phyloP scores from a whole-genome alignment of 768 basidiomycete species.

The Termitomyces sp. region DNA sequence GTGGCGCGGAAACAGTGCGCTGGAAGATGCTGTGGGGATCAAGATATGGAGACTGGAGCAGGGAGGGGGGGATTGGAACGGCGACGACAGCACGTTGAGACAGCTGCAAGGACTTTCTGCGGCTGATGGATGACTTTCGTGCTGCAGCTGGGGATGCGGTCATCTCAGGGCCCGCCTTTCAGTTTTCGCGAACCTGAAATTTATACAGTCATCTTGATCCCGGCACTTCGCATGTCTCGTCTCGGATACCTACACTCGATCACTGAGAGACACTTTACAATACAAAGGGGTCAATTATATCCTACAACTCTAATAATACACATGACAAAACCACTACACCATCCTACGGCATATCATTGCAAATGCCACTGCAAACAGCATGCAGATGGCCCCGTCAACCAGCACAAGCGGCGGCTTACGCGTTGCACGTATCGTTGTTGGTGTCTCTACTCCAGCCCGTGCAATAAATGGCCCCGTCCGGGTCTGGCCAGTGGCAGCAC shows the following conservation, averaged over 20 bases:
- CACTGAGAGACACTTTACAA: constrained; percentile 1
- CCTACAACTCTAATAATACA: constrained; percentile 7
- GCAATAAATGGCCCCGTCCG: constrained; percentile 8
- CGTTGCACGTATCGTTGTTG: constrained; percentile 8
- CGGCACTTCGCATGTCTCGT: constrained; percentile 12
- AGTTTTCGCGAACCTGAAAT: background rate
- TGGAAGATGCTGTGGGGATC: constrained; percentile 45
- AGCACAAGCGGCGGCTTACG: constrained; percentile 49
- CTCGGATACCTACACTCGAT: constrained; percentile 12
- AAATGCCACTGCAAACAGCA: constrained; percentile 63
- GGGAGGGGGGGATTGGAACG: constrained; percentile 55
- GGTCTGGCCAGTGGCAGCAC: constrained; percentile 2
- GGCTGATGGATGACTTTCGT: constrained; percentile 11
- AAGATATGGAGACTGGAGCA: constrained; percentile 51
- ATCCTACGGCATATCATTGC: constrained; percentile 63
- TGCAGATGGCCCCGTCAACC: constrained; percentile 70
- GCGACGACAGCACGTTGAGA: constrained; percentile 28
- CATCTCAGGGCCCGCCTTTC: background rate
- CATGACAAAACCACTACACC: constrained; percentile 22
- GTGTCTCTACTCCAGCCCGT: constrained; percentile 9
- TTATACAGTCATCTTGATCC: background rate
- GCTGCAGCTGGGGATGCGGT: background rate
- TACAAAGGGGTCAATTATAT: background rate
- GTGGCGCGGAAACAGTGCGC: constrained; percentile 26
- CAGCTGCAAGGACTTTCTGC: constrained; percentile 34